Base-by-base conservation (phyloP, 108 stramenopile genomes). In the Nitzschia sp. region DNA sequence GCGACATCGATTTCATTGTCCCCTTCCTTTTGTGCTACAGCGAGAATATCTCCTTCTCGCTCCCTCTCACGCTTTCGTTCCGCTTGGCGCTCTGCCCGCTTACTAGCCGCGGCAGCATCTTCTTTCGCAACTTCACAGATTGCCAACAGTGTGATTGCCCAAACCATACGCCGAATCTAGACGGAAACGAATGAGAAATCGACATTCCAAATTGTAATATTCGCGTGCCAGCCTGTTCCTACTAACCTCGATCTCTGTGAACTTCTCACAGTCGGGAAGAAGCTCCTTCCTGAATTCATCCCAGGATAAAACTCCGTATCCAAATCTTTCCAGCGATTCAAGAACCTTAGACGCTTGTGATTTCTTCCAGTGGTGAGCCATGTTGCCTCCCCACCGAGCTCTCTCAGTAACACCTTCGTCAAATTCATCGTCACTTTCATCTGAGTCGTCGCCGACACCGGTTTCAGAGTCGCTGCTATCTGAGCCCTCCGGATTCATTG, bases 101-200 rank as follows among this genome's bases (percentile, higher is more conserved):
- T 80, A 27, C 30, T 52, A 1, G 62, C 56, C 38, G 67, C 59
- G 16, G 60, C 26, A 6, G 77, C 85, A 27, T 82, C 71, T 44
- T 86, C 83, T 28, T 87, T 58, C 0, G 89, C 85, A 21, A 76
- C 58, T 77, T 93, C 92, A 25, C 78, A 54, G 15, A 93, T 45
- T 27, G 75, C 63, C 21, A 80, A 63, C 16, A 93, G 76, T 1
- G 77, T 48, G 28, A 91, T 28, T 1, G 87, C 64, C 90, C 93
- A 91, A 44, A 75, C 53, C 90, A 94, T 91, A 35, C 90, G 85
- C 66, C 68, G 72, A 15, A 91, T 53, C 82, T 92, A 56, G 21
- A 32, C 19, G n/a, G 21, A 55, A 1, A 47, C 16, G 47, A 36
- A 13, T 54, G 53, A 29, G 44, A 47, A 23, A 30, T 4, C 19